A percentile compares a stretch with the other conserved stretches of the same genome.
Conservation (phyloP, 73 alveolate genomes). For the Strombidium stylifer region DNA sequence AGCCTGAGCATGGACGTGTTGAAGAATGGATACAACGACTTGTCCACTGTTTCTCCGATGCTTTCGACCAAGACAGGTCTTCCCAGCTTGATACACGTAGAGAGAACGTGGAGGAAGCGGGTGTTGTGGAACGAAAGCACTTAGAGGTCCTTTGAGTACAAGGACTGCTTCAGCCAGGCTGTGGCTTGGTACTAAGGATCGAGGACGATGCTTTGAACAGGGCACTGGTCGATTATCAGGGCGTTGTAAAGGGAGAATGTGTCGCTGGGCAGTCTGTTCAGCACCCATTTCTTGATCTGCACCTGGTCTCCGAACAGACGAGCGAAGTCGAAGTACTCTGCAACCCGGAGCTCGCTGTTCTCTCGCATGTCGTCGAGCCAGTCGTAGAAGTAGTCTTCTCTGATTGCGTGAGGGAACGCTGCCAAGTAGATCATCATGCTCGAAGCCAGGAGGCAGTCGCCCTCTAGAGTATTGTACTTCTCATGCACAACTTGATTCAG, state of each 20-base stretch:
- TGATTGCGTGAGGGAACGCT: slow-evolving; percentile 95
- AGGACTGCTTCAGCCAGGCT: slow-evolving; percentile 88
- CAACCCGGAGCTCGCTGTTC: slow-evolving; percentile 32
- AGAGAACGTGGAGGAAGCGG: slow-evolving; percentile 69
- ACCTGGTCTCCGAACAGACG: slow-evolving; percentile 96
- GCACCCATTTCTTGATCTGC: slow-evolving; percentile 98
- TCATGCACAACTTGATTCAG: slow-evolving; percentile 55
- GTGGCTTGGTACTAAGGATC: slow-evolving; percentile 99
- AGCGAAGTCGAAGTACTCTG: slow-evolving; percentile 80
- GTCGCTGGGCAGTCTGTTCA: slow-evolving; percentile 94
- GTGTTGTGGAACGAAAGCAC: slow-evolving; percentile 60
- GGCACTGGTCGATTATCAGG: slow-evolving; percentile 89
- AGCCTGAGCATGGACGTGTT: slow-evolving; percentile 84
- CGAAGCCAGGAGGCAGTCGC: slow-evolving; percentile 91
- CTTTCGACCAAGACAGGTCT: slow-evolving; percentile 96
- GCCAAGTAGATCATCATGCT: slow-evolving; percentile 98
- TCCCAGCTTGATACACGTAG: slow-evolving; percentile 92
- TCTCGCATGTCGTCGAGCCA: slow-evolving; percentile 82
- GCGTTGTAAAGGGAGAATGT: slow-evolving; percentile 99
- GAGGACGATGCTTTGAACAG: slow-evolving; percentile 97
- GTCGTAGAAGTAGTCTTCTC: slow-evolving; percentile 92
- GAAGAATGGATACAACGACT: slow-evolving; percentile 89
- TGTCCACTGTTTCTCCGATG: slow-evolving; percentile 89
- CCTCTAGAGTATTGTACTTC: slow-evolving; percentile 60
- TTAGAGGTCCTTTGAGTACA: slow-evolving; percentile 17